Evolutionary conservation across 352 stramenopile genomes (phyloP).

Genomic region (Saprolegnia diclina): DNA sequence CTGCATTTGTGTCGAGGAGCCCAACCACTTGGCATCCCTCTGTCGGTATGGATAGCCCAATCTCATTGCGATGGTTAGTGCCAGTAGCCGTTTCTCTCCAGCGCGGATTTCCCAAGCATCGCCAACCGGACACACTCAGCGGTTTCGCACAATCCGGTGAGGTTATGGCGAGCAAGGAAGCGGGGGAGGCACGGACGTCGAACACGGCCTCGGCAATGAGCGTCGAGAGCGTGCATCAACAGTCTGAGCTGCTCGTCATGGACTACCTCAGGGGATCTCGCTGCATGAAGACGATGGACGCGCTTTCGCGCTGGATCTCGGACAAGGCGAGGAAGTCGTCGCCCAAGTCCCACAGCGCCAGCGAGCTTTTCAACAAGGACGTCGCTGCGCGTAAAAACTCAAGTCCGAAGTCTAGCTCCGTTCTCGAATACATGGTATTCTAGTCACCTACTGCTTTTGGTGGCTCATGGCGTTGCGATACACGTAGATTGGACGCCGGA

Average conservation of each 20-base stretch:
- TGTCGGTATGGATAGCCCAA: no score
- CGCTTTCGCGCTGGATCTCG: constrained; percentile 36
- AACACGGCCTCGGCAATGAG: neutral
- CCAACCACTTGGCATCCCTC: no score
- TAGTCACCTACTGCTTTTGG: neutral
- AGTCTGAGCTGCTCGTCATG: constrained; percentile 64
- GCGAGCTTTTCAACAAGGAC: constrained; percentile 49
- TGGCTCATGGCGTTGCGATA: neutral
- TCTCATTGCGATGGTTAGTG: no score
- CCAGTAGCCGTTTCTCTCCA: no score
- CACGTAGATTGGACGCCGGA: constrained; percentile 23
- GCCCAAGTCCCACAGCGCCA: constrained; percentile 33
- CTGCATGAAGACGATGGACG: constrained; percentile 48
- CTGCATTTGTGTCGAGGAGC: no score
- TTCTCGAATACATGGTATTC: constrained; percentile 50
- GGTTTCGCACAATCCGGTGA: neutral
- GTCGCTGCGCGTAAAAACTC: constrained; percentile 44
- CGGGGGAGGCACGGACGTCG: no score
- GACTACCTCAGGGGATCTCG: constrained; percentile 61
- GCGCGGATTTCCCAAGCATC: no score
- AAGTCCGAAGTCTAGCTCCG: constrained; percentile 23
- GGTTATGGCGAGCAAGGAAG: neutral
- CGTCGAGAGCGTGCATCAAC: constrained; percentile 40
- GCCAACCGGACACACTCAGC: no score
- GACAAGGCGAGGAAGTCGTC: constrained; percentile 30